phyloP scores from a whole-genome alignment of 192 early-diverging fungal genomes.

The Podila clonocystis region DNA sequence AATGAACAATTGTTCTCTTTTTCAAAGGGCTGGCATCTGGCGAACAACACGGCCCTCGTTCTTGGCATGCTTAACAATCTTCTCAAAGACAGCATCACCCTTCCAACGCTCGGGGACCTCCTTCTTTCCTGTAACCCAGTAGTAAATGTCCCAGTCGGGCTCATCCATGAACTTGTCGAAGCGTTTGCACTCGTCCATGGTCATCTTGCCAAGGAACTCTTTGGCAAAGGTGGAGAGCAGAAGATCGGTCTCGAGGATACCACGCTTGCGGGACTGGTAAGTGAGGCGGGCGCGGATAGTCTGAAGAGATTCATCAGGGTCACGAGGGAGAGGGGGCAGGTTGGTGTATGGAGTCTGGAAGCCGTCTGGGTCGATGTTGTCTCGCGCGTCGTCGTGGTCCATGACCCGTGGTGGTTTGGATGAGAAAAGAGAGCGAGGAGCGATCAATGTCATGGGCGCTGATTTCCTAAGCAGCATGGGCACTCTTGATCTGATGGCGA shows the following conservation, averaged over 20 bases:
- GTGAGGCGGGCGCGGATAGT: slow-evolving; percentile 83
- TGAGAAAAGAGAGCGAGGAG: not conserved
- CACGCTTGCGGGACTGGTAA: slow-evolving; percentile 91
- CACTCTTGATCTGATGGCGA: slow-evolving; percentile 1
- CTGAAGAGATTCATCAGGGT: slow-evolving; percentile 69
- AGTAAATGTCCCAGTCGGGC: slow-evolving; percentile 98
- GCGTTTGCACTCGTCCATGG: slow-evolving; percentile 70
- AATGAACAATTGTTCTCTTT: not conserved
- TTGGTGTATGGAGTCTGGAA: slow-evolving; percentile 51
- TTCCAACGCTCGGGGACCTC: slow-evolving; percentile 62
- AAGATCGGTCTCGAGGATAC: slow-evolving; percentile 94
- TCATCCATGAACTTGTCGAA: slow-evolving; percentile 87
- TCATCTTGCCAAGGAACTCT: slow-evolving; percentile 65
- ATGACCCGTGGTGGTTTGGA: slow-evolving; percentile 2
- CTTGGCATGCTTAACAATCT: slow-evolving; percentile 80
- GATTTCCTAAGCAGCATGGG: not conserved
- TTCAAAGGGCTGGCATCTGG: slow-evolving; percentile 85
- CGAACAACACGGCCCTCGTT: slow-evolving; percentile 78
- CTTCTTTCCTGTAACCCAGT: slow-evolving; percentile 85
- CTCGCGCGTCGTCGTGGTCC: slow-evolving; percentile 47
- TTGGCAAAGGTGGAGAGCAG: slow-evolving; percentile 89
- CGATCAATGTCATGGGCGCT: not conserved
- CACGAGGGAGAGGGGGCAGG: slow-evolving; percentile 67
- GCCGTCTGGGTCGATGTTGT: slow-evolving; percentile 33
- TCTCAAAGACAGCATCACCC: slow-evolving; percentile 63